Evolutionary conservation across 2,329 filamentous ascomycete species (phyloP).

Genomic region (Leptosphaerulina australis): DNA sequence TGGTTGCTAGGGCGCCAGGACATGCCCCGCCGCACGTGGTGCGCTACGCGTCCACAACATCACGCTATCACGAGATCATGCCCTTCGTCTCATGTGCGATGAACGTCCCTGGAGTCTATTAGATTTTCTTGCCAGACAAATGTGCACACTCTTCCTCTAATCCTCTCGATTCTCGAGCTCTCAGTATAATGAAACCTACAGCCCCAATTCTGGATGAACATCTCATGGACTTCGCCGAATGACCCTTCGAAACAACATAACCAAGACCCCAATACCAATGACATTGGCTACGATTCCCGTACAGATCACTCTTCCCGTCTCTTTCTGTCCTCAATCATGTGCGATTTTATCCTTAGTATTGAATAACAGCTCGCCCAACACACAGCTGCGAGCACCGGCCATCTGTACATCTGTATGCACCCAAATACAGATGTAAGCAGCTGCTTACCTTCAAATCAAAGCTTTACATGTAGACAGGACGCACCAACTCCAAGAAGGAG

Average conservation of each 20-base stretch:
- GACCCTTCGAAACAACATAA: conserved; percentile 31
- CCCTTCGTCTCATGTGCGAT: no score
- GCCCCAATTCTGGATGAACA: conserved; percentile 27
- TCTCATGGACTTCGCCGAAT: conserved; percentile 22
- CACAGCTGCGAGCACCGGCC: conserved; percentile 31
- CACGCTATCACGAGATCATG: conserved; percentile 21
- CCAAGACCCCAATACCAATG: conserved; percentile 28
- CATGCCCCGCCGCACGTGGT: conserved; percentile 13
- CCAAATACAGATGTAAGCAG: background rate
- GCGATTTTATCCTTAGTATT: conserved; percentile 29
- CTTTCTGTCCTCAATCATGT: conserved; percentile 19
- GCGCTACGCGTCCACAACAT: conserved; percentile 7
- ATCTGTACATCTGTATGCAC: no score
- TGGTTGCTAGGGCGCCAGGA: conserved; percentile 17
- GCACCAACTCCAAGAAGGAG: background rate
- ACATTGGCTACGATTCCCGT: conserved; percentile 27
- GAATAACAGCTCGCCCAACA: conserved; percentile 33
- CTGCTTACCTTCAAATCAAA: no score
- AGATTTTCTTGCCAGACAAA: no score
- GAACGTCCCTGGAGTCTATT: no score
- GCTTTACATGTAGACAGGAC: no score
- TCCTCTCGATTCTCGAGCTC: conserved; percentile 23
- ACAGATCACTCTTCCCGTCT: conserved; percentile 35
- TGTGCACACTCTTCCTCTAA: conserved; percentile 4
- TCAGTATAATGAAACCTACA: conserved; percentile 22